A percentile compares a stretch with the other conserved stretches of the same genome.
Conservation (phyloP, 345 rosid species). For the Eucalyptus virginea region DNA sequence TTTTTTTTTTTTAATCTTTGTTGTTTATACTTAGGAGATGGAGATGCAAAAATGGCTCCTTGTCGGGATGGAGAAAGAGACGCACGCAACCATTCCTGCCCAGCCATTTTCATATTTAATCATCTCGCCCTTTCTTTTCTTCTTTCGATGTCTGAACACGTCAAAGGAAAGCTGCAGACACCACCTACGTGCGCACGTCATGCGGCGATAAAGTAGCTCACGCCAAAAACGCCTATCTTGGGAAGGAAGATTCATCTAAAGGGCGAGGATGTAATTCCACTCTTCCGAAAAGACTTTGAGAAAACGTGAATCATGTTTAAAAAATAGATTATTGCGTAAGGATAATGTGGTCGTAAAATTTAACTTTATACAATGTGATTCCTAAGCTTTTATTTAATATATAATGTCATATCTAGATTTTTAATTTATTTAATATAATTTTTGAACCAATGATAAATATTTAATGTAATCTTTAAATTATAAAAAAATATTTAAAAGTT, state of each 20-base stretch:
- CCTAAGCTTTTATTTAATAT: rapidly evolving
- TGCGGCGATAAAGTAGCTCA: background rate
- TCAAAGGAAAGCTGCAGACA: background rate
- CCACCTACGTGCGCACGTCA: background rate
- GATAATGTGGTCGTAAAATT: too few relatives aligned
- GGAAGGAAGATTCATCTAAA: background rate
- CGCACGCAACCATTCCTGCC: background rate
- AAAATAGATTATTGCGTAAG: too few relatives aligned
- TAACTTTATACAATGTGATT: too few relatives aligned
- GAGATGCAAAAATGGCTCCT: too few relatives aligned
- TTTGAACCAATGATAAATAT: too few relatives aligned
- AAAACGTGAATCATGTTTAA: rapidly evolving
- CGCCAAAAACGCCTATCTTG: background rate
- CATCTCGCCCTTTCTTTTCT: background rate
- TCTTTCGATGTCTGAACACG: background rate
- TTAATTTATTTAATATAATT: too few relatives aligned
- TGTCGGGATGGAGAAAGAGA: background rate
- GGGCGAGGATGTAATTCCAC: background rate
- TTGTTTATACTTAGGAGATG: background rate
- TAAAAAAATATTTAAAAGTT: too few relatives aligned
- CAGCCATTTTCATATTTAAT: background rate
- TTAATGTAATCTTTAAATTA: too few relatives aligned
- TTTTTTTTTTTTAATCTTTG: too few relatives aligned
- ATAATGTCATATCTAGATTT: rapidly evolving
- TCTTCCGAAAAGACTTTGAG: background rate